Conservation (phyloP, 352 stramenopile species). For the Phytophthora pseudosyringae region DNA sequence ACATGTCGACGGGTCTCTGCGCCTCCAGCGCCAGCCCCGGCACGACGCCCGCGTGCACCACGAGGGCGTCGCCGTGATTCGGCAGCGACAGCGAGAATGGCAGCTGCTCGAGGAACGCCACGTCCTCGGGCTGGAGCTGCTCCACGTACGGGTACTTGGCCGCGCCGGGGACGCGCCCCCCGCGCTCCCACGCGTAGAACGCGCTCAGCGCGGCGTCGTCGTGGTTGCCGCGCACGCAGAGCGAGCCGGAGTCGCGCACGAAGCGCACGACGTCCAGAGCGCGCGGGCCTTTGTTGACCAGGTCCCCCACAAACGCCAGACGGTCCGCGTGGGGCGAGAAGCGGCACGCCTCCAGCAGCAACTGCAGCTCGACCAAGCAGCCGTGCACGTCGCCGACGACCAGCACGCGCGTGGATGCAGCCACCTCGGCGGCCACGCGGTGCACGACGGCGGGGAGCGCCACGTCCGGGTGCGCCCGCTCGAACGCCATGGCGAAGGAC, state of each 20-base stretch:
- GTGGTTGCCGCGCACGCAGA: slow-evolving; percentile 84
- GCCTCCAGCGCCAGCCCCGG: slow-evolving; percentile 65
- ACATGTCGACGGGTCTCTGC: slow-evolving; percentile 91
- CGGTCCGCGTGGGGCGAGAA: slow-evolving; percentile 59
- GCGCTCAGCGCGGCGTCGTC: slow-evolving; percentile 74
- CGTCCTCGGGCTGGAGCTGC: slow-evolving; percentile 58
- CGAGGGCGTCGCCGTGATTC: slow-evolving; percentile 48
- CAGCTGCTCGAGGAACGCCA: slow-evolving; percentile 73
- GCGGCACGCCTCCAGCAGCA: slow-evolving; percentile 54
- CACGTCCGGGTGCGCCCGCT: slow-evolving; percentile 56
- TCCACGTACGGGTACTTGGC: slow-evolving; percentile 78
- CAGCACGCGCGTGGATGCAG: slow-evolving; percentile 57
- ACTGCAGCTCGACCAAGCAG: slow-evolving; percentile 86
- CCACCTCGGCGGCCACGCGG: slow-evolving; percentile 42
- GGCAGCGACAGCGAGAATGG: slow-evolving; percentile 81
- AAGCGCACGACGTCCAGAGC: slow-evolving; percentile 83
- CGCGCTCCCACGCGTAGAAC: slow-evolving; percentile 57
- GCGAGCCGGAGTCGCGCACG: slow-evolving; percentile 51
- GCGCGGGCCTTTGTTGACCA: slow-evolving; percentile 93
- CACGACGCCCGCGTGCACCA: slow-evolving; percentile 82
- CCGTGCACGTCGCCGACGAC: slow-evolving; percentile 93
- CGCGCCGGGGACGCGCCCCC: slow-evolving; percentile 14
- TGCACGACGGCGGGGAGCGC: slow-evolving; percentile 55
- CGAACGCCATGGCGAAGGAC: slow-evolving; percentile 15
- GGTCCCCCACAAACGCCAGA: slow-evolving; percentile 91